A percentile compares a stretch with the other conserved stretches of the same genome.
Evolutionary conservation across 2,329 filamentous ascomycete genomes (phyloP).

Genomic region (Tolypocladium paradoxum): DNA sequence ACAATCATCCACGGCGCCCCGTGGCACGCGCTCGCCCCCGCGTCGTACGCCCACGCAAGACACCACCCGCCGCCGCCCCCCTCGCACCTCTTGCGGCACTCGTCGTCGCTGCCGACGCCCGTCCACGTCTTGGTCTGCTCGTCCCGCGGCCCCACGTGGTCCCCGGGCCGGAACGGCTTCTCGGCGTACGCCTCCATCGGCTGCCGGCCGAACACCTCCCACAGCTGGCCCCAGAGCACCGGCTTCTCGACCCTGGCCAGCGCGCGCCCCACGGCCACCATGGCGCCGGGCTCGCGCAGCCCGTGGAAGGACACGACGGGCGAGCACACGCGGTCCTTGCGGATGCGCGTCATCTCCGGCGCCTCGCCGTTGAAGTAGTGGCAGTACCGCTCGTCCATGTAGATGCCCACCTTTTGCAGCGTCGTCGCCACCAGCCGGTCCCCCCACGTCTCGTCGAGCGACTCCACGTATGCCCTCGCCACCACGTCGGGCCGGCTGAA

Average conservation of each 20-base stretch:
- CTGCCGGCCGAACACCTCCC: slow-evolving; percentile 34
- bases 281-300: slow-evolving; percentile 31
- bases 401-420: slow-evolving; percentile 40
- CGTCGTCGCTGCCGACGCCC: slow-evolving; percentile 26
- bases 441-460: slow-evolving; percentile 41
- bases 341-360: slow-evolving; percentile 37
- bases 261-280: slow-evolving; percentile 31
- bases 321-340: slow-evolving; percentile 38
- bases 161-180: slow-evolving; percentile 21
- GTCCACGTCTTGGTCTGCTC: slow-evolving; percentile 27
- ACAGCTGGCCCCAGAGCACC: slow-evolving; percentile 39
- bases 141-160: slow-evolving; percentile 40
- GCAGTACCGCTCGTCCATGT: slow-evolving; percentile 43
- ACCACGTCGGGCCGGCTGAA: slow-evolving; percentile 32
- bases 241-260: slow-evolving; percentile 28
- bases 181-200: slow-evolving; percentile 25
- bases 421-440: slow-evolving; percentile 43
- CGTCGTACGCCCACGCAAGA: slow-evolving; percentile 41
- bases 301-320: slow-evolving; percentile 45
- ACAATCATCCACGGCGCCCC: slow-evolving; percentile 39
- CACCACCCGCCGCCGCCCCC: slow-evolving; percentile 26
- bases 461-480: slow-evolving; percentile 32
- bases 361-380: slow-evolving; percentile 46
- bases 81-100: slow-evolving; percentile 32
- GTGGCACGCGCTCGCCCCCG: slow-evolving; percentile 27